Percentiles rank a stretch among this genome's conserved stretches.
phyloP scores from a whole-genome alignment of 768 basidiomycete genomes.

The Serendipita sp. region DNA sequence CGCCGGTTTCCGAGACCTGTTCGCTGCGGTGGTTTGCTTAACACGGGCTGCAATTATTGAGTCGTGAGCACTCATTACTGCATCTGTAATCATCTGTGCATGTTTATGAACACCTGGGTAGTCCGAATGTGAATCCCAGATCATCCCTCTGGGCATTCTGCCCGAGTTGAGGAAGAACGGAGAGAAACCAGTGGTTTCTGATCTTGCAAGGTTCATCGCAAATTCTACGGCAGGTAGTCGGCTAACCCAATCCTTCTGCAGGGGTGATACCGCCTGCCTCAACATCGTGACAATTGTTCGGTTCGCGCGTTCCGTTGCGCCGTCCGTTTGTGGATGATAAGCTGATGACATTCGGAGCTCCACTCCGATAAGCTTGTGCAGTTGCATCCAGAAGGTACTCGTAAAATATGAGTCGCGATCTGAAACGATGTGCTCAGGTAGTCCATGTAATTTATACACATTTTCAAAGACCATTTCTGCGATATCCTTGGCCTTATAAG shows the following conservation, averaged over 20 bases:
- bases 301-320: constrained; percentile 24
- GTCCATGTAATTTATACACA: constrained; percentile 25
- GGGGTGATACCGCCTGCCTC: constrained; percentile 12
- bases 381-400: constrained; percentile 25
- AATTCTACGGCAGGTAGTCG: constrained; percentile 23
- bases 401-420: constrained; percentile 30
- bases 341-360: constrained; percentile 24
- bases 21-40: constrained; percentile 17
- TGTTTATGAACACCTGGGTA: constrained; percentile 18
- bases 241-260: constrained; percentile 20
- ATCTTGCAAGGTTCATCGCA: constrained; percentile 23
- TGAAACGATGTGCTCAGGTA: constrained; percentile 25
- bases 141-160: constrained; percentile 18
- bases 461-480: constrained; percentile 23
- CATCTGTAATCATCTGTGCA: constrained; percentile 15
- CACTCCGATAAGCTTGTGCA: constrained; percentile 19
- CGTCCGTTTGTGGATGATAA: constrained; percentile 30
- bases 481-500: constrained; percentile 21
- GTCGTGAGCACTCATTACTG: constrained; percentile 18
- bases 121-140: constrained; percentile 18
- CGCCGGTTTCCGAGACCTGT: constrained; percentile 12
- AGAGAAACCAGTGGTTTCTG: constrained; percentile 21
- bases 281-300: constrained; percentile 21
- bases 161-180: constrained; percentile 25
- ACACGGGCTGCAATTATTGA: constrained; percentile 17